Evolutionary conservation across 257 asterid genomes (phyloP).

Genomic region (Prunella vulgaris): DNA sequence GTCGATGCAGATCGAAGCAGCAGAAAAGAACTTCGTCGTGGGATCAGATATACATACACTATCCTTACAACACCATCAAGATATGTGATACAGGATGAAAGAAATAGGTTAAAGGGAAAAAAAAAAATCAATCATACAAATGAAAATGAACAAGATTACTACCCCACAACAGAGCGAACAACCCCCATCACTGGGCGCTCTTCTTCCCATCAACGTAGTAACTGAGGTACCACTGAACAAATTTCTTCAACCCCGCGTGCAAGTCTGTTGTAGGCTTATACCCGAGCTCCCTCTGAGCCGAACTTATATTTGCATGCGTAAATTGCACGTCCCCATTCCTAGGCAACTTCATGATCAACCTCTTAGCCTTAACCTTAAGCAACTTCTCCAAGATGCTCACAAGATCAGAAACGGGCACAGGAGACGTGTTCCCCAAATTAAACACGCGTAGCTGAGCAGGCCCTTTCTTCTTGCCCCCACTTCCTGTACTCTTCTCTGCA

Average conservation of each 20-base stretch:
- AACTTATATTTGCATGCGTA: constrained; percentile 62
- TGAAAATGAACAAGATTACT: constrained; percentile 32
- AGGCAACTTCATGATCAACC: constrained; percentile 52
- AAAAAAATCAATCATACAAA: constrained; percentile 32
- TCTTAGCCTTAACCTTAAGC: constrained; percentile 55
- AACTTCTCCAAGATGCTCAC: constrained; percentile 58
- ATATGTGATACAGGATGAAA: constrained; percentile 20
- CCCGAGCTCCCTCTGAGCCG: constrained; percentile 50
- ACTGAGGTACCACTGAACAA: constrained; percentile 53
- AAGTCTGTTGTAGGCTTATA: constrained; percentile 56
- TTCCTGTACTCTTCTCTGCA: constrained; percentile 56
- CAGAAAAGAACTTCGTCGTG: constrained; percentile 25
- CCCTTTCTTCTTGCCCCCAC: constrained; percentile 63
- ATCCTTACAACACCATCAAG: constrained; percentile 21
- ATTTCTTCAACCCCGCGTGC: constrained; percentile 54
- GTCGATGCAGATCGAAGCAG: constrained; percentile 23
- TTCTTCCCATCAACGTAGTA: constrained; percentile 55
- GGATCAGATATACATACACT: constrained; percentile 21
- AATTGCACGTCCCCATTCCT: constrained; percentile 65
- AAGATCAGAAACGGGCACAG: constrained; percentile 58
- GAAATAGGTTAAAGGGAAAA: constrained; percentile 15
- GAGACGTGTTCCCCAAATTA: constrained; percentile 56
- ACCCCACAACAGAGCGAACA: constrained; percentile 20
- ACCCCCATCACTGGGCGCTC: constrained; percentile 39
- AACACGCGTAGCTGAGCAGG: constrained; percentile 50